phyloP scores from a whole-genome alignment of 1,284 basidiomycete genomes.

The Pulveroboletus sp. region DNA sequence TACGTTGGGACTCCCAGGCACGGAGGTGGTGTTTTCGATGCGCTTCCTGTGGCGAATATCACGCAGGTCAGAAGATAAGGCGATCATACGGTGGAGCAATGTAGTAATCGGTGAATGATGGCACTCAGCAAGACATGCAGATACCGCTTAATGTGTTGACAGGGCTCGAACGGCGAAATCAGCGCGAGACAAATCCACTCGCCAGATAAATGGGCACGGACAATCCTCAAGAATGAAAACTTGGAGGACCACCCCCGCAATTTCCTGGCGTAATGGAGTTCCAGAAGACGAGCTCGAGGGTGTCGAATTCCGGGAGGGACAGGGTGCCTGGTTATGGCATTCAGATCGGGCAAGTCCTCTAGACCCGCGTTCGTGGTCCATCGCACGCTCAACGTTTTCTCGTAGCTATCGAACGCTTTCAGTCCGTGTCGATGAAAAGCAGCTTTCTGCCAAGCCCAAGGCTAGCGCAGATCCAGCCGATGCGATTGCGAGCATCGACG shows the following conservation, averaged over 20 bases:
- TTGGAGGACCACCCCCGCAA: neutral
- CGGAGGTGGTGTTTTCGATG: neutral
- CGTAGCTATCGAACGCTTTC: conserved; percentile 44
- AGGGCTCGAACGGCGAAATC: conserved; percentile 23
- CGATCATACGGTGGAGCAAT: too few species aligned
- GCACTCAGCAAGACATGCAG: too few species aligned
- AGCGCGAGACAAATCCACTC: neutral
- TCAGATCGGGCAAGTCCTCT: conserved; percentile 28
- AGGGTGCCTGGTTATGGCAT: conserved; percentile 32
- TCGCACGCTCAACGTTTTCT: conserved; percentile 31
- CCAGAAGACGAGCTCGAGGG: conserved; percentile 23
- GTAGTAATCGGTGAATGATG: too few species aligned
- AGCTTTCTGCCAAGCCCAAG: conserved; percentile 17
- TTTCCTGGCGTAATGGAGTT: conserved; percentile 8
- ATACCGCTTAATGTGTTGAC: too few species aligned
- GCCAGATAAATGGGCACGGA: conserved; percentile 14
- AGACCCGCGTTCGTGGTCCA: conserved; percentile 17
- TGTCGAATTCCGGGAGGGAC: conserved; percentile 20
- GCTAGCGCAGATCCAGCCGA: conserved; percentile 36
- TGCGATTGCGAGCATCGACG: conserved; percentile 48
- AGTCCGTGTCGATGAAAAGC: conserved; percentile 39
- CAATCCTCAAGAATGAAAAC: neutral
- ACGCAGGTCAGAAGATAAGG: neutral
- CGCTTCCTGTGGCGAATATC: neutral
- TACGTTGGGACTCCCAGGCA: too few species aligned